Base-by-base conservation (phyloP, 352 stramenopile species). In the Phytophthora pseudosyringae region DNA sequence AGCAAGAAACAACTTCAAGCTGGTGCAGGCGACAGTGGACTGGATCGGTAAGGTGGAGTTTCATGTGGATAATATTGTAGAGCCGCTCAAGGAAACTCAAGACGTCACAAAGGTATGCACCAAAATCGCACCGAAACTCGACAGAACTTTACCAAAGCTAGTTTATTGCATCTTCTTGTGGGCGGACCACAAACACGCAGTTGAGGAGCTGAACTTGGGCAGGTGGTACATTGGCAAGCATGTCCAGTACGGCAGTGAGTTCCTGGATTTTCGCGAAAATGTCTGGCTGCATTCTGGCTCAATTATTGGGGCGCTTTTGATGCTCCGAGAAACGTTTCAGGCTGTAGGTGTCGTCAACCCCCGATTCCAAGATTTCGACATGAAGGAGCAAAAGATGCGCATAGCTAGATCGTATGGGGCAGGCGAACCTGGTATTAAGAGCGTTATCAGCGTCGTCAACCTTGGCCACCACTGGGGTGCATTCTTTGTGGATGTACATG, bases 1-100 rank as follows among this genome's bases (percentile, higher is more conserved):
- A 0, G 25, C 45, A 5, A 55, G 18, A 13, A 55, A 50, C 16
- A 64, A 56, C 36, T 64, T 64, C 18, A 41, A 39, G 1, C 6
- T 63, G 21, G 55, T 63, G 13, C 25, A 55, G 26, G 9, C 13
- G 12, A 64, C 36, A 5, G 10, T 56, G 9, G 28, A 45, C 26
- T 64, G 56, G 44, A 35, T 64, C 31, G 46, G 57, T 10, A n/a
- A n/a, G n/a, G n/a, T n/a, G n/a, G n/a, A n/a, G n/a, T n/a, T 58
- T n/a, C n/a, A 46, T 31, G 18, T 45, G 2, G 45, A 46, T 15
- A 5, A 3, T 9, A 41, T 50, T 9, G 46, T 52, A 1, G n/a
- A 44, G 28, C 28, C 46, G 1, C 51, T 64, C 36, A 57, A 57
- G 6, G 31, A 3, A 1, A 35, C 31, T 7, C 31, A 35, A 35